A percentile compares a stretch with the other conserved stretches of the same genome.
Evolutionary conservation across 2,329 filamentous ascomycete genomes (phyloP).

Genomic region (Colletotrichum sp.): DNA sequence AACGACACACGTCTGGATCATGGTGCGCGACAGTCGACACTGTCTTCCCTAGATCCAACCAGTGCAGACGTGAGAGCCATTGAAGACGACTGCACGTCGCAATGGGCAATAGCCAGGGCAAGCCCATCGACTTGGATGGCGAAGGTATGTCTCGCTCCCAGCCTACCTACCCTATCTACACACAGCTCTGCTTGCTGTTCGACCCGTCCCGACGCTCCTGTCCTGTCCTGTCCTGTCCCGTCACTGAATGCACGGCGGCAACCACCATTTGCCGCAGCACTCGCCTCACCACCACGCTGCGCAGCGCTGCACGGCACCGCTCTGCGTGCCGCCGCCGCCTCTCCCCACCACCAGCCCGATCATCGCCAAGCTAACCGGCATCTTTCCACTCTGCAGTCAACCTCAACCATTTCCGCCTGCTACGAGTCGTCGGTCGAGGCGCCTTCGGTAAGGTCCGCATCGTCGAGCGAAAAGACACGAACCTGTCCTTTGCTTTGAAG

Average conservation of each 20-base stretch:
- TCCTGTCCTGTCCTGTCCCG: not conserved
- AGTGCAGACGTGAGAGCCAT: constrained; percentile 21
- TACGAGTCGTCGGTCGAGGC: constrained; percentile 95
- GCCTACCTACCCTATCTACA: not conserved
- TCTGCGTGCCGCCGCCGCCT: not conserved
- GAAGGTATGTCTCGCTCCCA: constrained; percentile 68
- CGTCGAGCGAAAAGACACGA: constrained; percentile 95
- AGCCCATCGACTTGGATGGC: constrained; percentile 89
- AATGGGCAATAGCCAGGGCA: constrained; percentile 97
- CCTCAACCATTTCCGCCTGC: constrained; percentile 93
- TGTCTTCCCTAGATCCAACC: constrained; percentile 11
- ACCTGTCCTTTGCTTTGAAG: constrained; percentile 92
- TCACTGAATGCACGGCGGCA: not conserved
- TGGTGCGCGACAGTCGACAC: constrained; percentile 14
- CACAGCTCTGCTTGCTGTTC: not conserved
- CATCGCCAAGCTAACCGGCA: constrained; percentile 11
- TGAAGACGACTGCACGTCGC: constrained; percentile 23
- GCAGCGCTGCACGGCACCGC: not conserved
- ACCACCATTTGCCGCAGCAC: not conserved
- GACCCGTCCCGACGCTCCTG: not conserved
- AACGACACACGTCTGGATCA: constrained; percentile 11
- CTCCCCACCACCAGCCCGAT: not conserved
- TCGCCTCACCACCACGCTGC: not conserved
- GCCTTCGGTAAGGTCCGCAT: constrained; percentile 99
- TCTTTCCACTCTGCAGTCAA: constrained; percentile 66